phyloP scores from a whole-genome alignment of 768 basidiomycete species.

The Pisolithus tinctorius region DNA sequence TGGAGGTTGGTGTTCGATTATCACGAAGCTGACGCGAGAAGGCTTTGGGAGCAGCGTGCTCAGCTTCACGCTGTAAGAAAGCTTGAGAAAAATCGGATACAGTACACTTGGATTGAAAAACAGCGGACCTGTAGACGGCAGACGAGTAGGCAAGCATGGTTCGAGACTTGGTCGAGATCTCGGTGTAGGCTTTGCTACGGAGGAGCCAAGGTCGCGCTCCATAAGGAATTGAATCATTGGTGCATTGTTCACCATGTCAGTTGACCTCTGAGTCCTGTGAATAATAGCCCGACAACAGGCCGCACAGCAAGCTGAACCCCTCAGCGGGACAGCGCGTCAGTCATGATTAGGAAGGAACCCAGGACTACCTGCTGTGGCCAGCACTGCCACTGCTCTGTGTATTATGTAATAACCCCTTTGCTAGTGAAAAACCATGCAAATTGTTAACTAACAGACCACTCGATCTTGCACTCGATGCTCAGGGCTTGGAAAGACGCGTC shows the following conservation, averaged over 20 bases:
- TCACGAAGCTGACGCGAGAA: conserved; percentile 48
- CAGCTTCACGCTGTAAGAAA: conserved; percentile 69
- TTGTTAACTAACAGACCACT: background rate
- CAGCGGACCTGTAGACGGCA: conserved; percentile 56
- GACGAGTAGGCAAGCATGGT: conserved; percentile 60
- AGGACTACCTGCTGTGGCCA: too few species aligned
- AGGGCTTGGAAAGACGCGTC: conserved; percentile 18
- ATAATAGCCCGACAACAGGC: background rate
- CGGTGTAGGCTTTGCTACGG: conserved; percentile 15
- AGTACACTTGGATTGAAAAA: conserved; percentile 1
- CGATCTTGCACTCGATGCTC: conserved; percentile 9
- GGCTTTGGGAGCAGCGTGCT: conserved; percentile 47
- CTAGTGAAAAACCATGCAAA: too few species aligned
- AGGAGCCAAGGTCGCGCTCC: conserved; percentile 15
- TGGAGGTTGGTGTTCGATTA: conserved; percentile 33
- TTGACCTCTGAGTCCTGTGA: background rate
- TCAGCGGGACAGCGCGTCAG: too few species aligned
- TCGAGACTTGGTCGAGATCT: conserved; percentile 40
- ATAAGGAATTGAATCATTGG: conserved; percentile 24
- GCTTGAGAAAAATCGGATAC: conserved; percentile 36
- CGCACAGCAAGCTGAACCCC: too few species aligned
- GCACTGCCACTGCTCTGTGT: too few species aligned
- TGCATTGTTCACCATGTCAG: conserved; percentile 50
- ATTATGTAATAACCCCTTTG: too few species aligned
- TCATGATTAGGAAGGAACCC: too few species aligned